Evolutionary conservation across 352 stramenopile genomes (phyloP).

Genomic region (Sclerospora graminicola): DNA sequence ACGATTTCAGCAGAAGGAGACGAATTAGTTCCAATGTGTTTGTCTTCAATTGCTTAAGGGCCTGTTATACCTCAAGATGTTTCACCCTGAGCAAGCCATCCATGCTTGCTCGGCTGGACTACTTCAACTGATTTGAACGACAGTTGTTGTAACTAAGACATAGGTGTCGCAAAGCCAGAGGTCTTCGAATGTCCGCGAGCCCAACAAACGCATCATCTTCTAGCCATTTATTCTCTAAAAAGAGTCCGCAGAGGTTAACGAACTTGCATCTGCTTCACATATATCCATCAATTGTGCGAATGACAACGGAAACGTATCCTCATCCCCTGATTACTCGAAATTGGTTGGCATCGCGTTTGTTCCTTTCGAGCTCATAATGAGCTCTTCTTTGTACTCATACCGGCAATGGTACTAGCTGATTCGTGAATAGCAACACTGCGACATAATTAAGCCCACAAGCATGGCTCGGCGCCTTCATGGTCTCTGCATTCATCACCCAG

Average conservation of each 20-base stretch:
- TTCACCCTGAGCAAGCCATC: too few relatives aligned
- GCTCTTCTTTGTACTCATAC: slow-evolving; percentile 18
- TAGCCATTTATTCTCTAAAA: too few relatives aligned
- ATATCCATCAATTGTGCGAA: slow-evolving; percentile 13
- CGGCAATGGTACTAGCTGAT: slow-evolving; percentile 30
- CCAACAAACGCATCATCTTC: too few relatives aligned
- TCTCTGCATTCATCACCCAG: slow-evolving; percentile 57
- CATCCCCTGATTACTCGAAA: slow-evolving; percentile 6
- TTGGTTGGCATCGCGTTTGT: slow-evolving; percentile 17
- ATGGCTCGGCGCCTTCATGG: slow-evolving; percentile 34
- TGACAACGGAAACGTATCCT: slow-evolving; percentile 11
- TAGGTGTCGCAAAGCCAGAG: too few relatives aligned
- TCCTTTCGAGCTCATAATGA: slow-evolving; percentile 73
- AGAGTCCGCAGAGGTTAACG: slow-evolving; percentile 24
- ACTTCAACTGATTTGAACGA: too few relatives aligned
- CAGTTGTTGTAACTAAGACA: too few relatives aligned
- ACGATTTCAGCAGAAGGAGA: too few relatives aligned
- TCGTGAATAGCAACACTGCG: slow-evolving; percentile 73
- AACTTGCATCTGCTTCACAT: slow-evolving; percentile 16
- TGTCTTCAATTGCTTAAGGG: too few relatives aligned
- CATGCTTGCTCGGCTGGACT: too few relatives aligned
- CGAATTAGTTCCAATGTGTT: too few relatives aligned
- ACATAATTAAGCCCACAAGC: slow-evolving; percentile 66
- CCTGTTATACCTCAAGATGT: too few relatives aligned
- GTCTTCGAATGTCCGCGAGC: too few relatives aligned